Evolutionary conservation across 2,329 filamentous ascomycete genomes (phyloP), one percentile per base, ranked within the genome.

Genomic region (Zasmidium cellare): DNA sequence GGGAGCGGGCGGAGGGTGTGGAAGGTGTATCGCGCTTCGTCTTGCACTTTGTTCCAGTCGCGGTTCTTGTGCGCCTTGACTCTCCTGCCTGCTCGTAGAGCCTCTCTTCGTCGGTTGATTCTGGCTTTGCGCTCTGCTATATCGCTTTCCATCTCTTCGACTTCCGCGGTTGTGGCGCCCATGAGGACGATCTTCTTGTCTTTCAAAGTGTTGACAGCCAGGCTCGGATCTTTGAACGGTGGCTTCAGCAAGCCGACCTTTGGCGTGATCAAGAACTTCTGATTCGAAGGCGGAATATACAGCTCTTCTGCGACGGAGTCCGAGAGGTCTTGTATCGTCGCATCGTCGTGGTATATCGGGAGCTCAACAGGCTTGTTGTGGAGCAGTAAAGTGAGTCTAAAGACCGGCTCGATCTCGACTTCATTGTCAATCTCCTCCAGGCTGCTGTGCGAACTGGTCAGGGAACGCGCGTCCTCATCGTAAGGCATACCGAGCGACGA

Each of bases 1-100:
- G 84, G 77, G 0, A 99, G 82, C 0, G 92, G 90, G 1, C 86
- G 83, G 0, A 97, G 80, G 0, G 85, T 84, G 62, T 87, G 82
- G 76, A 99, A 99, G 0, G 90, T 96, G 77, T 96, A 96, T 59
- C 79, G 80, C 19, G 80, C 78, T 58, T 87, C 83, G n/a, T 85
- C 84, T 69, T 79, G 76, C 1, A 76, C 71, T 44, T 76, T 79
- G 65, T 78, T 79, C 72, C 76, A 71, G 70, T 77, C 80, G 60
- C 73, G 51, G 72, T 75, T 67, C 67, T 65, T 66, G 57, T 57
- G 60, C 1, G 67, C 65, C 48, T 71, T 67, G 35, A 71, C 66
- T 55, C 69, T 69, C 58, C 76, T 77, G 54, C 71, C 76, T 2
- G 75, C 69, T 23, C 71, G 68, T 7, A 76, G 71, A 11, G 76